Conservation (phyloP, 306 rosid genomes). For the Mimosa pudica region DNA sequence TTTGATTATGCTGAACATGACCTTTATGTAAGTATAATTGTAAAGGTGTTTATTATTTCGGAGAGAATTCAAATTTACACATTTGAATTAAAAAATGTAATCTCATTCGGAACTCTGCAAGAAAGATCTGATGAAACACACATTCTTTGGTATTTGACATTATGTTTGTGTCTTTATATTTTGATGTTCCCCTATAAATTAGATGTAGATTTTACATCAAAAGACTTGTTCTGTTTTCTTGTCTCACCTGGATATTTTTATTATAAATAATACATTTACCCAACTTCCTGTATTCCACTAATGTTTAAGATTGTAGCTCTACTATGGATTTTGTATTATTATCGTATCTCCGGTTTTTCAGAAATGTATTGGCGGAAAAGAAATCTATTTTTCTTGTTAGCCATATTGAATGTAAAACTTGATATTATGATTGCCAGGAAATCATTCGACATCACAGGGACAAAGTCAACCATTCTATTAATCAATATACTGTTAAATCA, state of each 20-base stretch:
- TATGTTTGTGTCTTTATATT: slow-evolving; percentile 12
- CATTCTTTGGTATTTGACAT: slow-evolving; percentile 14
- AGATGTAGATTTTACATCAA: neutral
- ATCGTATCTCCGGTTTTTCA: slow-evolving; percentile 1
- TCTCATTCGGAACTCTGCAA: neutral
- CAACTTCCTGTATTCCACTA: neutral
- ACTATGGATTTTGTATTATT: slow-evolving; percentile 15
- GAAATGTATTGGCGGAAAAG: slow-evolving; percentile 10
- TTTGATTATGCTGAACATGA: slow-evolving; percentile 97
- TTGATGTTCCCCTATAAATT: neutral
- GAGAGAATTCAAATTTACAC: neutral
- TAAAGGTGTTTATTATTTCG: slow-evolving; percentile 15
- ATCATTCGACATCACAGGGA: slow-evolving; percentile 93
- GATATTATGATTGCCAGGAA: slow-evolving; percentile 65
- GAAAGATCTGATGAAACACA: neutral
- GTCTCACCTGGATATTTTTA: neutral
- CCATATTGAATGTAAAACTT: slow-evolving; percentile 18
- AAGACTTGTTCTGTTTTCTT: neutral
- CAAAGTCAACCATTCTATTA: slow-evolving; percentile 78
- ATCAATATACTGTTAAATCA: slow-evolving; percentile 82
- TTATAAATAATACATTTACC: neutral
- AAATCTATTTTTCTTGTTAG: slow-evolving; percentile 23
- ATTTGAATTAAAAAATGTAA: slow-evolving; percentile 22
- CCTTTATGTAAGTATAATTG: slow-evolving; percentile 73
- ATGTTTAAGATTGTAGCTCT: slow-evolving; percentile 7